phyloP scores from a whole-genome alignment of 371 early-diverging fungal species.

The Apophysomyces variabilis region DNA sequence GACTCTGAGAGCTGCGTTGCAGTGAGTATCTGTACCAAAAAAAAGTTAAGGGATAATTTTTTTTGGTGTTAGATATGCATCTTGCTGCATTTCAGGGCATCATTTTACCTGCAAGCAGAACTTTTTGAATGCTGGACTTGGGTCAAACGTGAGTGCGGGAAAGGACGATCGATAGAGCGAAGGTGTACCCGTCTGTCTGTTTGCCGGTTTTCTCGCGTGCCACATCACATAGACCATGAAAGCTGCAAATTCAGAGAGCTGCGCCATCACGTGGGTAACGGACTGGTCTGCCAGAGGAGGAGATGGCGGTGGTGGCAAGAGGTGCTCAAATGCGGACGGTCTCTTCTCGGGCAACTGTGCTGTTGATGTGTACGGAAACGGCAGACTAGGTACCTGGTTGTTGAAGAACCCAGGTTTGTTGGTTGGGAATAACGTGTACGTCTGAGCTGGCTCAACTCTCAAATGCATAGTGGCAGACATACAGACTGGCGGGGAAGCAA shows the following conservation, averaged over 20 bases:
- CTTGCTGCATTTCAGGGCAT: slow-evolving; percentile 5
- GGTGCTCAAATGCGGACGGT: slow-evolving; percentile 18
- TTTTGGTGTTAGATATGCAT: slow-evolving; percentile 2
- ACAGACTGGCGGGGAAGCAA: slow-evolving; percentile 3
- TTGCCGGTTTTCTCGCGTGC: slow-evolving; percentile 53
- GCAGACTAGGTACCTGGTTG: neutral
- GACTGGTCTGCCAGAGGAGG: slow-evolving; percentile 16
- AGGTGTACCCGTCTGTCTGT: slow-evolving; percentile 11
- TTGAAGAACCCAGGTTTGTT: slow-evolving; percentile 17
- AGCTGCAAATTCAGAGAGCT: slow-evolving; percentile 64
- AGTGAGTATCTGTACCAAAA: slow-evolving; percentile 38
- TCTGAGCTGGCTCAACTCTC: slow-evolving; percentile 26
- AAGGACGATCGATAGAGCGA: slow-evolving; percentile 19
- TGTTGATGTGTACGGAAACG: slow-evolving; percentile 13
- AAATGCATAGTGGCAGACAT: slow-evolving; percentile 22
- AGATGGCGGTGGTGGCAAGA: slow-evolving; percentile 13
- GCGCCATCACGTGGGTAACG: slow-evolving; percentile 23
- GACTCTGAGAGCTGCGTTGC: slow-evolving; percentile 65
- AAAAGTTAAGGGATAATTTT: neutral
- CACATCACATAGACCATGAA: slow-evolving; percentile 69
- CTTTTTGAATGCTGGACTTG: slow-evolving; percentile 65
- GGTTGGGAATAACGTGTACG: slow-evolving; percentile 28
- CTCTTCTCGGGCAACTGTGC: neutral
- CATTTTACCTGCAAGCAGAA: slow-evolving; percentile 59
- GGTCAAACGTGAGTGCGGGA: slow-evolving; percentile 30